phyloP scores from a whole-genome alignment of 139 green algal species.

The Coelastrella sp. region DNA sequence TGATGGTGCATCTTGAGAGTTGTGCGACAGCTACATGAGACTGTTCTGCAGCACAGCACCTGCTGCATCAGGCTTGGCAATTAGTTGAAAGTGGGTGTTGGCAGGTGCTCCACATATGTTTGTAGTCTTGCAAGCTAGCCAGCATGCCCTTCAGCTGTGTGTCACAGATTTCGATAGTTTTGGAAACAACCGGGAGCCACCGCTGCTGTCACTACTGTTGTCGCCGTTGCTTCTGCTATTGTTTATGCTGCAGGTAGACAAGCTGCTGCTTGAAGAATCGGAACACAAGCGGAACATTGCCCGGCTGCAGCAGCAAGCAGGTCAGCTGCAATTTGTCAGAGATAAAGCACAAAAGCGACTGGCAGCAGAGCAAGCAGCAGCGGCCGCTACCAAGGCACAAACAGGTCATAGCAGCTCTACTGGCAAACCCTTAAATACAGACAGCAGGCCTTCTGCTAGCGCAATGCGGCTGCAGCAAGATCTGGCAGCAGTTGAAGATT shows the following conservation, averaged over 20 bases:
- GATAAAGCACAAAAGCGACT: background rate
- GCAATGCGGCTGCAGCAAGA: conserved; percentile 24
- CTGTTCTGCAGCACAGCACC: no score
- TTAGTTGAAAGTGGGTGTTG: no score
- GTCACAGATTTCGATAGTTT: no score
- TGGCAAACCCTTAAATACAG: background rate
- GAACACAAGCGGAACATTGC: conserved; percentile 14
- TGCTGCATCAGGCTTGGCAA: no score
- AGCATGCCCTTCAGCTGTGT: no score
- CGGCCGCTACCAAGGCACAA: background rate
- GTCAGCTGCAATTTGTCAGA: conserved; percentile 1
- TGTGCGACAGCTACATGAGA: no score
- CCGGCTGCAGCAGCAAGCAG: background rate
- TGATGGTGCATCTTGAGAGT: no score
- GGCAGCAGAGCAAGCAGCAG: conserved; percentile 11
- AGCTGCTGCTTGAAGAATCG: conserved; percentile 22
- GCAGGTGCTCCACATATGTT: no score
- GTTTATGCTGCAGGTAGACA: background rate
- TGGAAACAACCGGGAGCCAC: no score
- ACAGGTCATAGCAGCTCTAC: background rate
- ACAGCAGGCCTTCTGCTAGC: background rate
- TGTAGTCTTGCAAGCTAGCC: no score
- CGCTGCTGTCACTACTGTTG: background rate
- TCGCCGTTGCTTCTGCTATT: background rate
- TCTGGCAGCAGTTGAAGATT: background rate